phyloP scores from a whole-genome alignment of 1,139 yeast species.

The Yamadazyma friedrichii region DNA sequence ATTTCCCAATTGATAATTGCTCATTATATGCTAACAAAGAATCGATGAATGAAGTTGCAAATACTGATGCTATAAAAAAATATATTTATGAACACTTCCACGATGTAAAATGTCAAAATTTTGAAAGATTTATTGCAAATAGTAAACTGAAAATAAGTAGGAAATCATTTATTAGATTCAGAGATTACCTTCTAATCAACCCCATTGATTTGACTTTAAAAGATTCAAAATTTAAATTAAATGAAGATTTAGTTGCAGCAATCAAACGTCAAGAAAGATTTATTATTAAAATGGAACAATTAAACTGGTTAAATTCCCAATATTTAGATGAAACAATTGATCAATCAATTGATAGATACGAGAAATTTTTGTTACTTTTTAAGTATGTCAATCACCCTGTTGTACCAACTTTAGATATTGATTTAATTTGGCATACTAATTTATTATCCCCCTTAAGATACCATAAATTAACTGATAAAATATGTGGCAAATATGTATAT shows the following conservation, averaged over 20 bases:
- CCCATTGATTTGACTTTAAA: neutral
- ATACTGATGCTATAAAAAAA: neutral
- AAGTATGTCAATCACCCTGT: slow-evolving; percentile 13
- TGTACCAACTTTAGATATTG: slow-evolving; percentile 41
- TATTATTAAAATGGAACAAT: slow-evolving; percentile 26
- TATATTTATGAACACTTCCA: neutral
- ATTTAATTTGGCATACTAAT: slow-evolving; percentile 42
- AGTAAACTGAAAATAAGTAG: neutral
- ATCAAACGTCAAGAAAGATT: slow-evolving; percentile 26
- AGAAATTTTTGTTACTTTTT: slow-evolving; percentile 24
- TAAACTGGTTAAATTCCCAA: slow-evolving; percentile 28
- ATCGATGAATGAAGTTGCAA: neutral
- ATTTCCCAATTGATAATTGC: slow-evolving; percentile 1
- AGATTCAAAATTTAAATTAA: neutral
- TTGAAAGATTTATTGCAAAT: neutral
- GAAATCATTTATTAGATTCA: neutral
- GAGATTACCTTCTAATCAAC: neutral
- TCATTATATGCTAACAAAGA: neutral
- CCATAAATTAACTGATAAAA: neutral
- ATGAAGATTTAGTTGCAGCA: neutral
- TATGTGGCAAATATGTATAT: too few relatives aligned
- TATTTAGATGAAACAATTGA: neutral
- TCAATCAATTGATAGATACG: slow-evolving; percentile 21
- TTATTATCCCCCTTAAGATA: slow-evolving; percentile 28
- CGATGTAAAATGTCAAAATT: neutral